Evolutionary conservation across 2,329 filamentous ascomycete genomes (phyloP).

Genomic region (Cladosporium sphaerospermum): DNA sequence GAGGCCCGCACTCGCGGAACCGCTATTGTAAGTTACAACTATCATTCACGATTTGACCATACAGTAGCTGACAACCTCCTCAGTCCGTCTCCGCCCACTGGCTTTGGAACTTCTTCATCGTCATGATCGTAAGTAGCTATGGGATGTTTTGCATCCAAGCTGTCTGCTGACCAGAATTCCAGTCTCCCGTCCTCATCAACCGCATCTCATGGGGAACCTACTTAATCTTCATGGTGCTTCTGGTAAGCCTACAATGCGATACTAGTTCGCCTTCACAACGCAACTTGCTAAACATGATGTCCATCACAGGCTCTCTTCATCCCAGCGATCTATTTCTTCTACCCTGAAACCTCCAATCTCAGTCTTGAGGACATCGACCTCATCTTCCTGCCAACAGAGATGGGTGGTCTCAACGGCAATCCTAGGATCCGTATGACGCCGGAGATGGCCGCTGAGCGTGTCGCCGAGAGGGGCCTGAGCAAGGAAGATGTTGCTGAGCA

Average conservation of each 20-base stretch:
- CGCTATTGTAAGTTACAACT: slow-evolving; percentile 28
- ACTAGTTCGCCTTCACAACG: too few species aligned
- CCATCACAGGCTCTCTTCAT: slow-evolving; percentile 1
- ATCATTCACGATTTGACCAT: slow-evolving; percentile 20
- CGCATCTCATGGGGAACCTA: slow-evolving; percentile 45
- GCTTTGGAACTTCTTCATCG: slow-evolving; percentile 44
- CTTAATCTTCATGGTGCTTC: slow-evolving; percentile 40
- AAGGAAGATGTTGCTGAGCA: slow-evolving; percentile 6
- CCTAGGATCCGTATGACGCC: slow-evolving; percentile 8
- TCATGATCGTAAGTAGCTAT: slow-evolving; percentile 37
- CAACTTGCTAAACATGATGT: too few species aligned
- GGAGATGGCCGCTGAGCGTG: slow-evolving; percentile 10
- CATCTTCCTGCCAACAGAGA: slow-evolving; percentile 20
- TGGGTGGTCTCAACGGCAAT: slow-evolving; percentile 3
- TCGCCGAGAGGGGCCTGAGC: not conserved
- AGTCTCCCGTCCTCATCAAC: slow-evolving; percentile 41
- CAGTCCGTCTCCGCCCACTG: slow-evolving; percentile 37
- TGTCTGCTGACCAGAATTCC: not conserved
- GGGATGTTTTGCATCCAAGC: not conserved
- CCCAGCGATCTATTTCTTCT: slow-evolving; percentile 26
- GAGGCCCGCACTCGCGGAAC: slow-evolving; percentile 43
- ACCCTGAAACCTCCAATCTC: slow-evolving; percentile 27
- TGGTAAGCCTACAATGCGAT: not conserved
- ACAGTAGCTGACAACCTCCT: not conserved
- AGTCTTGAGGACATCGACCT: slow-evolving; percentile 31